Evolutionary conservation across 805 yeast species (phyloP).

Genomic region (Candida piceae): DNA sequence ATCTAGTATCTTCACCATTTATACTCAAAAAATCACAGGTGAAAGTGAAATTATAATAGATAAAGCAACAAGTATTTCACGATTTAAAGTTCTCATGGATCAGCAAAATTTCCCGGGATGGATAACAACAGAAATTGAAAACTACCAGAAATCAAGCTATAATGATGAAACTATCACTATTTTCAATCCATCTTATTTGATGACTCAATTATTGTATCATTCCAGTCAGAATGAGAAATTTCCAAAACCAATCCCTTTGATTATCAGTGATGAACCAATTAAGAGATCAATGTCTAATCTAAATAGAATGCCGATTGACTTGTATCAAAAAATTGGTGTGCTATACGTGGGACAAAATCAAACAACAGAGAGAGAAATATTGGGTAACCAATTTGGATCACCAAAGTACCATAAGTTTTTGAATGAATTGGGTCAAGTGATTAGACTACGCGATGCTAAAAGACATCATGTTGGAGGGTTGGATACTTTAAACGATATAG

Average conservation of each 20-base stretch:
- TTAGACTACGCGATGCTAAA: conserved; percentile 50
- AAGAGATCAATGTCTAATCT: conserved; percentile 54
- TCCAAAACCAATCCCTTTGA: conserved; percentile 16
- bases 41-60: conserved; percentile 47
- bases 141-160: not conserved
- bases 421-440: conserved; percentile 51
- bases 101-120: conserved; percentile 31
- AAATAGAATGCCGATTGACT: conserved; percentile 74
- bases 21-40: conserved; percentile 49
- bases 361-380: conserved; percentile 53
- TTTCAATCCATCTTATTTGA: conserved; percentile 20
- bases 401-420: conserved; percentile 55
- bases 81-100: conserved; percentile 41
- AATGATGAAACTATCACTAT: conserved; percentile 13
- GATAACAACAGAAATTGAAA: conserved; percentile 10
- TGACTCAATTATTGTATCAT: conserved; percentile 16
- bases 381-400: conserved; percentile 64
- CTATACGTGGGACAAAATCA: conserved; percentile 72
- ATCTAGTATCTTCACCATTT: conserved; percentile 48
- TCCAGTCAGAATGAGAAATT: conserved; percentile 5
- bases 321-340: conserved; percentile 74
- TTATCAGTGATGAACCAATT: conserved; percentile 29
- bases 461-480: conserved; percentile 70
- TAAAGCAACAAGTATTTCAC: conserved; percentile 61
- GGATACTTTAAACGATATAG: conserved; percentile 61